These are phyloP conservation scores for Zymoseptoria tritici DNA, from an alignment of 2,329 filamentous ascomycete species.

Conservation along the genomic window DNA sequence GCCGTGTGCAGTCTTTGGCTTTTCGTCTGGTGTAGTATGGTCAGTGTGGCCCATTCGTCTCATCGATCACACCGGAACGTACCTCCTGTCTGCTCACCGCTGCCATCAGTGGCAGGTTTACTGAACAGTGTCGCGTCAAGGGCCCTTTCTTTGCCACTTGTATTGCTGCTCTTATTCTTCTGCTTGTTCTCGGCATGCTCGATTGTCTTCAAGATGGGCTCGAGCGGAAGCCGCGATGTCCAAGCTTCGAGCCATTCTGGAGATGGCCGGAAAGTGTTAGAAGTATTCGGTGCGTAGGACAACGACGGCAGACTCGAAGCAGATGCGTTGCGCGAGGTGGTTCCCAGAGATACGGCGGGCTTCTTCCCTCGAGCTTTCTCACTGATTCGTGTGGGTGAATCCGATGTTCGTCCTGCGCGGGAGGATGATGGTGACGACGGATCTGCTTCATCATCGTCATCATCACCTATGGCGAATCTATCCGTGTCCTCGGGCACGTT, in stretches of 20 bases:
- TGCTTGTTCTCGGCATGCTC: constrained; percentile 9
- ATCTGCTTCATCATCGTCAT: constrained; percentile 60
- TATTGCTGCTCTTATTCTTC: not conserved
- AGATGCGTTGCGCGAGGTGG: constrained; percentile 59
- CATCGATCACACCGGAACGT: not conserved
- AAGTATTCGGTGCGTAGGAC: constrained; percentile 42
- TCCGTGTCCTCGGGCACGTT: constrained; percentile 67
- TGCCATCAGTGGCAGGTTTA: not conserved
- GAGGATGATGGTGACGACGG: constrained; percentile 55
- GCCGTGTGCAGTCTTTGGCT: constrained; percentile 5
- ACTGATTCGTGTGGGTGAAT: constrained; percentile 62
- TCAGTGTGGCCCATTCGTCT: not conserved
- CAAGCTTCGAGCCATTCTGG: constrained; percentile 82
- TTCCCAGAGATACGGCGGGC: constrained; percentile 75
- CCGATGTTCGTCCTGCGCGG: constrained; percentile 53
- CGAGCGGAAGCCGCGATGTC: constrained; percentile 82
- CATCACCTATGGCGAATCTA: constrained; percentile 86
- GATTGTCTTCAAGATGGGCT: constrained; percentile 37
- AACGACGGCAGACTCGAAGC: constrained; percentile 69
- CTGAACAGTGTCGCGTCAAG: not conserved
- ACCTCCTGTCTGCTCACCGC: not conserved
- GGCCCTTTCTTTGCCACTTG: not conserved
- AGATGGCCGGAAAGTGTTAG: constrained; percentile 63
- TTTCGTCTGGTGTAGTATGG: constrained; percentile 4
- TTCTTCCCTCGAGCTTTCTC: constrained; percentile 96